phyloP scores from a whole-genome alignment of 192 early-diverging fungal species.

The Umbelopsis vinacea region DNA sequence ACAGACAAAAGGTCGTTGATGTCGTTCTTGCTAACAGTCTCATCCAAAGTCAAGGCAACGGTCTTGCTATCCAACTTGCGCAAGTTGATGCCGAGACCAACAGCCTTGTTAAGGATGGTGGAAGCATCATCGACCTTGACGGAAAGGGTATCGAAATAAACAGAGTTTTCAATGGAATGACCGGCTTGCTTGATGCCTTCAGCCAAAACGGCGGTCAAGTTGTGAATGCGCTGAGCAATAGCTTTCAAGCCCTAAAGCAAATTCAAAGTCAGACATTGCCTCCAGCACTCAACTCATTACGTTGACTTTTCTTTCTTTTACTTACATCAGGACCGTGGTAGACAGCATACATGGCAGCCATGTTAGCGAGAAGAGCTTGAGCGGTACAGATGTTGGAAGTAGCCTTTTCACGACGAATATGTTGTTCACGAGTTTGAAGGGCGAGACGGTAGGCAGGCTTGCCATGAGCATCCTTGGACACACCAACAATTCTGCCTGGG shows the following conservation, averaged over 20 bases:
- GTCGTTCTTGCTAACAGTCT: constrained; percentile 86
- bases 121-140: constrained; percentile 71
- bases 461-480: constrained; percentile 90
- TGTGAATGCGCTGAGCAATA: constrained; percentile 94
- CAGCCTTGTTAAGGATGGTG: constrained; percentile 75
- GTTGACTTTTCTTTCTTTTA: too few species aligned
- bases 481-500: constrained; percentile 95
- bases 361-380: constrained; percentile 98
- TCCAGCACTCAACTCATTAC: too few species aligned
- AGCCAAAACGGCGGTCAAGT: constrained; percentile 85
- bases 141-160: constrained; percentile 96
- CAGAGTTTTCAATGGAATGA: constrained; percentile 78
- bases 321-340: constrained; percentile 93
- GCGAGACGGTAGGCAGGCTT: constrained; percentile 92
- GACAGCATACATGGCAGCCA: constrained; percentile 99
- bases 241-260: constrained; percentile 68
- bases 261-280: not conserved
- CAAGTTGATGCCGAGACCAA: constrained; percentile 84
- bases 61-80: constrained; percentile 75
- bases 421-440: constrained; percentile 98
- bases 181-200: constrained; percentile 74
- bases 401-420: constrained; percentile 98
- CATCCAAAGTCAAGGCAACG: constrained; percentile 91
- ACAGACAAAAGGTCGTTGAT: constrained; percentile 77
- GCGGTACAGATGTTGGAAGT: constrained; percentile 99